Conservation (phyloP, 192 early-diverging fungal species). For the Lobosporangium transversale region DNA sequence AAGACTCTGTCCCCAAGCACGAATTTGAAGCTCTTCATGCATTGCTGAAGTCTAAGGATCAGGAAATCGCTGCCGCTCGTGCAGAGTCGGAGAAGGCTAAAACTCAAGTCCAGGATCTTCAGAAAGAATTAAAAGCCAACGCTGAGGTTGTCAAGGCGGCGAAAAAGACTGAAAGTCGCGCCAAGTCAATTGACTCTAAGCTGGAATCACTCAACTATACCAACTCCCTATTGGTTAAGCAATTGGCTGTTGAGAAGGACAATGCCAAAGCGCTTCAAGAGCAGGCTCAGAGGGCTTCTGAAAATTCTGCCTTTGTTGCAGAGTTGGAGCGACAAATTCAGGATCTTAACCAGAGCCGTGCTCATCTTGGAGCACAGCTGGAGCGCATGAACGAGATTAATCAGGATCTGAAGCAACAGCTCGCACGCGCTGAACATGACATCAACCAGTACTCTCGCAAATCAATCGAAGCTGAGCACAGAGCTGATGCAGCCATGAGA, state of each 20-base stretch:
- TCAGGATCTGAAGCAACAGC: constrained; percentile 32
- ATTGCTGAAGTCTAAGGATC: constrained; percentile 21
- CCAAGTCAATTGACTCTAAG: constrained; percentile 40
- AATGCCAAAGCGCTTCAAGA: constrained; percentile 34
- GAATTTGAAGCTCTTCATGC: constrained; percentile 36
- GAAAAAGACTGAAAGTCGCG: constrained; percentile 50
- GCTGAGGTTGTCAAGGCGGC: constrained; percentile 33
- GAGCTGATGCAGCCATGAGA: constrained; percentile 38
- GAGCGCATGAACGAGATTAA: constrained; percentile 29
- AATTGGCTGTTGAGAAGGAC: constrained; percentile 53
- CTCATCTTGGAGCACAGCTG: constrained; percentile 29
- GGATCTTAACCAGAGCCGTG: constrained; percentile 43
- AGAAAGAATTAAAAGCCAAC: constrained; percentile 37
- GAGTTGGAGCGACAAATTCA: constrained; percentile 41
- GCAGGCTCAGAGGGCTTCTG: constrained; percentile 26
- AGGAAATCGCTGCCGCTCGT: constrained; percentile 16
- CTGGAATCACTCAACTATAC: constrained; percentile 57
- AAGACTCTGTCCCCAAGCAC: constrained; percentile 25
- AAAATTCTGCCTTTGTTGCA: constrained; percentile 11
- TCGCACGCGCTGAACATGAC: constrained; percentile 31
- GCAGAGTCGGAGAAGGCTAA: constrained; percentile 18
- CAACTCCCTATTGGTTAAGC: constrained; percentile 57
- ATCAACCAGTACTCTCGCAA: constrained; percentile 25
- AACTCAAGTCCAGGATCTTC: constrained; percentile 27
- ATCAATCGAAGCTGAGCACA: constrained; percentile 34